Conservation (phyloP, 768 basidiomycete species). For the Boletus reticulatus region DNA sequence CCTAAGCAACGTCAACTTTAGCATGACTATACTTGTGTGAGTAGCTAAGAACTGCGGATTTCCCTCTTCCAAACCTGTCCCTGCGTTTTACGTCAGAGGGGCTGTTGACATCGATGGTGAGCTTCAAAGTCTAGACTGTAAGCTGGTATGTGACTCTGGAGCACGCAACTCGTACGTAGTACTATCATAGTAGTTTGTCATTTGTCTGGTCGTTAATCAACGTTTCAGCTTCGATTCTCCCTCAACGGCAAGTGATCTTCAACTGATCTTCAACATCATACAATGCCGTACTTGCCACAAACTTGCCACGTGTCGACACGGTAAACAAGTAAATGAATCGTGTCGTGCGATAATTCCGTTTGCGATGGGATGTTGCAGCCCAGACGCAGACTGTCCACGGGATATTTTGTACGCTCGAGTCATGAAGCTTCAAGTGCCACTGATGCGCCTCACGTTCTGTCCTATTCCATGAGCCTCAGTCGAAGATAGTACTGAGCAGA, state of each 20-base stretch:
- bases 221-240: constrained; percentile 18
- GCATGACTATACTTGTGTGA: constrained; percentile 4
- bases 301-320: constrained; percentile 10
- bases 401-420: background rate
- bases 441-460: background rate
- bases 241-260: constrained; percentile 29
- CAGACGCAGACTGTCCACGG: background rate
- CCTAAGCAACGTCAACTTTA: background rate
- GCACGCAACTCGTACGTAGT: constrained; percentile 1
- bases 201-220: constrained; percentile 18
- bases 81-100: constrained; percentile 21
- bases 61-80: constrained; percentile 1
- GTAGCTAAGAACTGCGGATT: background rate
- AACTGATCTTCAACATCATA: constrained; percentile 24
- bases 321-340: background rate
- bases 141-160: background rate
- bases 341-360: background rate
- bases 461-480: background rate
- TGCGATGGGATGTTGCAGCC: background rate
- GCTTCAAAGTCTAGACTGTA: constrained; percentile 1
- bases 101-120: background rate
- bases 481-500: constrained; percentile 6
- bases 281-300: constrained; percentile 18
- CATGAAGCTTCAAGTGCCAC: background rate
- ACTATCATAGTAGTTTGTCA: constrained; percentile 1